Evolutionary conservation across 2,329 filamentous ascomycete genomes (phyloP).

Genomic region (Phaeophleospora eucalypticola): DNA sequence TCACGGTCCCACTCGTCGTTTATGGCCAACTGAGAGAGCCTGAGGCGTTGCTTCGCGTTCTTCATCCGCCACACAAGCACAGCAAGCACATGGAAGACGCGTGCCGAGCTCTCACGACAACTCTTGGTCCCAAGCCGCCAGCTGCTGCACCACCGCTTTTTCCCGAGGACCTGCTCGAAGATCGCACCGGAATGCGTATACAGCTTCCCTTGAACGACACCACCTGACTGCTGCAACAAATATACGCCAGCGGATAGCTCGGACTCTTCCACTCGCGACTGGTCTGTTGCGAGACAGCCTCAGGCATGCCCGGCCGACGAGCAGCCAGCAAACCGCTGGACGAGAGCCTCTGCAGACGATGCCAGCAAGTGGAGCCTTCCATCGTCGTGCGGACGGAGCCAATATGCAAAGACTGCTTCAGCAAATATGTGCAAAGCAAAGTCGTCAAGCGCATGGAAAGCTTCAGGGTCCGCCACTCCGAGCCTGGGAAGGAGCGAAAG

Average conservation of each 20-base stretch:
- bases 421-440: conserved; percentile 72
- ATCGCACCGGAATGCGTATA: no score
- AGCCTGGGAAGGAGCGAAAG: conserved; percentile 44
- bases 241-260: no score
- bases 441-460: conserved; percentile 71
- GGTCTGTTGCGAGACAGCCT: no score
- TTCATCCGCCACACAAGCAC: not conserved
- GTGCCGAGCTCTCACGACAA: not conserved
- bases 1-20: no score
- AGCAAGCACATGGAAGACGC: not conserved
- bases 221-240: no score
- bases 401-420: conserved; percentile 69
- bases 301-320: conserved; percentile 26
- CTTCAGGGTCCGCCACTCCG: conserved; percentile 51
- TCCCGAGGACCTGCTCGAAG: no score
- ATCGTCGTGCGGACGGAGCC: conserved; percentile 56
- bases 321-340: conserved; percentile 16
- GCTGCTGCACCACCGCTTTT: not conserved
- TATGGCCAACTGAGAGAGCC: no score
- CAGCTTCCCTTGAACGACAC: no score
- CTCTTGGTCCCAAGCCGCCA: not conserved
- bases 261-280: no score
- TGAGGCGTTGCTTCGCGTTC: not conserved
- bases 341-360: conserved; percentile 51
- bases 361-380: conserved; percentile 47